Base-by-base conservation (phyloP, 2,329 filamentous ascomycete genomes). In the Diaporthe ilicicola region DNA sequence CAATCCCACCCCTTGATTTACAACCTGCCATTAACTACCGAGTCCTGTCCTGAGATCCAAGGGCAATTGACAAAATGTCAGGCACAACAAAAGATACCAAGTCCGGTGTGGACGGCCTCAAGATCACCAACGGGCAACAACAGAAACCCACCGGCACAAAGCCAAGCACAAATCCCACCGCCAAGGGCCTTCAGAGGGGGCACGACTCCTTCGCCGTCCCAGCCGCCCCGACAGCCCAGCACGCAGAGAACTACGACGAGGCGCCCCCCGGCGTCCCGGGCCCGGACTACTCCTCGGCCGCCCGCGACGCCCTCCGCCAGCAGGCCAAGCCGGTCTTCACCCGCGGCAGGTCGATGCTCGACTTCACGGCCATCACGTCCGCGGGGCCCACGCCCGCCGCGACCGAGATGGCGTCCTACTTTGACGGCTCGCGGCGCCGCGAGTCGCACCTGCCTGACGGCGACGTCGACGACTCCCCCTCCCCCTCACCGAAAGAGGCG, bases 371-470 rank as follows among this genome's bases (percentile, higher is more conserved):
- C 5, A 12, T 70, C 10, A 59, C 69, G 8, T 72, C 71, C 3
- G 55, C 71, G 13, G 71, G 54, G 6, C 71, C 71, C 0, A 72
- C 71, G 15, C 71, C 71, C 0, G 68, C 71, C 3, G n/a, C n/a
- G n/a, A 50, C 34, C 24, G 71, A 72, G 22, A 7, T 59, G 68
- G 59, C 44, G 9, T 46, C 51, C 19, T 48, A 61, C 10, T 61
- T 55, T 51, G 62, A 51, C 34, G 69, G 69, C 2, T 56, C 69
- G 34, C 54, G 64, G 17, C 42, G 22, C 17, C 59, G 71, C 13
- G 71, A 72, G 39, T 72, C 71, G 8, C 68, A 72, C 44, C 56
- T 72, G 8, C 71, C 71, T n/a, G 71, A 72, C 39, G 2, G 46
- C 46, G 69, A 62, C 8, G 6, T 51, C 13, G 32, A 56, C n/a